A percentile compares a stretch with the other conserved stretches of the same genome.
Evolutionary conservation across 225 moss, liverwort and hornwort species (phyloP).

Genomic region (Antitrichia curtipendula): DNA sequence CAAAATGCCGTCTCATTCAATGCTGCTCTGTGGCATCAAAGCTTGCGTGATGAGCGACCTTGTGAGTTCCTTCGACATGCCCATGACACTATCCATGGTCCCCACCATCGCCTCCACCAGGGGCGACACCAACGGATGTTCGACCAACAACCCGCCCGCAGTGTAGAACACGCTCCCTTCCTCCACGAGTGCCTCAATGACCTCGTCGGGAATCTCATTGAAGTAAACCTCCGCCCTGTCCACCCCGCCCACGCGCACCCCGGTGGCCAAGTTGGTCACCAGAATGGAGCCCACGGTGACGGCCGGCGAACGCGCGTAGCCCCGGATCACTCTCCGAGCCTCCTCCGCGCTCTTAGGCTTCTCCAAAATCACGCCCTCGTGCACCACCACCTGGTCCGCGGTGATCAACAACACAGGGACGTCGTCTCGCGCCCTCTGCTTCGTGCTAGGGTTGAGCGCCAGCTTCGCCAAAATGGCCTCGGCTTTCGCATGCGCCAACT

Average conservation of each 20-base stretch:
- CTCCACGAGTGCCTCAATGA: slow-evolving; percentile 36
- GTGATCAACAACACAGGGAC: slow-evolving; percentile 63
- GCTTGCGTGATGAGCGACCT: slow-evolving; percentile 29
- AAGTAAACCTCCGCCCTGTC: slow-evolving; percentile 46
- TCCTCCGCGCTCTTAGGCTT: slow-evolving; percentile 70
- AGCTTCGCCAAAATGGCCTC: slow-evolving; percentile 73
- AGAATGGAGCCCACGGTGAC: slow-evolving; percentile 72
- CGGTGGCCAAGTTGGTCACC: slow-evolving; percentile 72
- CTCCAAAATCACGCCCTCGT: slow-evolving; percentile 84
- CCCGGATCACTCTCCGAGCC: slow-evolving; percentile 64
- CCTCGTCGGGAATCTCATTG: slow-evolving; percentile 36
- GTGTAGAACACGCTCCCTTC: slow-evolving; percentile 74
- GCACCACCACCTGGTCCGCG: slow-evolving; percentile 96
- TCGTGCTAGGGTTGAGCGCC: slow-evolving; percentile 19
- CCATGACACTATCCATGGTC: slow-evolving; percentile 51
- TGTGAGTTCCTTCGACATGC: slow-evolving; percentile 42
- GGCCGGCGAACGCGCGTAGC: slow-evolving; percentile 81
- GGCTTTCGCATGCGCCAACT: slow-evolving; percentile 78
- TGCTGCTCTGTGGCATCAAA: background rate
- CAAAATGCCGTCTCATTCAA: background rate
- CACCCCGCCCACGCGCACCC: slow-evolving; percentile 33
- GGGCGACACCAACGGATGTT: slow-evolving; percentile 93
- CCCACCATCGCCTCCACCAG: slow-evolving; percentile 91
- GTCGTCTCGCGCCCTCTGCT: background rate
- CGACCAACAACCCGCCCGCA: slow-evolving; percentile 88